A percentile compares a stretch with the other conserved stretches of the same genome.
Evolutionary conservation across 768 basidiomycete species (phyloP).

Genomic region (Amanita inopinata): DNA sequence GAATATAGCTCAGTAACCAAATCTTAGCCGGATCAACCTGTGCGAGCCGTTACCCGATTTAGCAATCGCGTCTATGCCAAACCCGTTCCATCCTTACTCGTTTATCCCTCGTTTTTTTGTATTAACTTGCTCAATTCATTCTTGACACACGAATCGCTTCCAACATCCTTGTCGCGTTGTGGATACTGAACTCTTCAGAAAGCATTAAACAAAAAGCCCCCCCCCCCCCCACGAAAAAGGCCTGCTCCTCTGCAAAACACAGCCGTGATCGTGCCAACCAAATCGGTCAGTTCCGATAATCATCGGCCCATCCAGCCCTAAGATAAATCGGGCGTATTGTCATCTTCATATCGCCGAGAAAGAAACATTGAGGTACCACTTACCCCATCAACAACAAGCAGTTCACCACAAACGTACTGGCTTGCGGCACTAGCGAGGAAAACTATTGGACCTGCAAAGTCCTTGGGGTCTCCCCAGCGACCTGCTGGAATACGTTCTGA

Average conservation of each 20-base stretch:
- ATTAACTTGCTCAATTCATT: no score
- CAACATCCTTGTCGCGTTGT: no score
- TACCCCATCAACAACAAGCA: slow-evolving; percentile 63
- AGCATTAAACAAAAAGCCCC: no score
- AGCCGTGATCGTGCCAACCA: no score
- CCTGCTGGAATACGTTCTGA: slow-evolving; percentile 65
- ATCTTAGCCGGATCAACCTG: slow-evolving; percentile 6
- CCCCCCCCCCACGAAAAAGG: no score
- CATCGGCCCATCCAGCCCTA: slow-evolving; percentile 60
- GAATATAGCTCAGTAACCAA: slow-evolving; percentile 1
- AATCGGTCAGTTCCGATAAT: no score
- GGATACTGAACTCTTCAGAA: no score
- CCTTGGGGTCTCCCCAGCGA: slow-evolving; percentile 61
- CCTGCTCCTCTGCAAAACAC: no score
- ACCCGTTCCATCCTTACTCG: not conserved
- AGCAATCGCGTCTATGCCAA: not conserved
- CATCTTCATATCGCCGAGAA: slow-evolving; percentile 4
- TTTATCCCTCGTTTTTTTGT: not conserved
- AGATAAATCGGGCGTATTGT: slow-evolving; percentile 9
- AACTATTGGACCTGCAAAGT: slow-evolving; percentile 66
- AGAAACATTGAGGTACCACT: no score
- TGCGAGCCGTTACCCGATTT: slow-evolving; percentile 1
- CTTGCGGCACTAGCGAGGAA: slow-evolving; percentile 63
- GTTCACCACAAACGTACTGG: slow-evolving; percentile 66
- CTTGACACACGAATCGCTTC: no score